Conservation (phyloP, 257 asterid species). For the Fraxinus excelsior region DNA sequence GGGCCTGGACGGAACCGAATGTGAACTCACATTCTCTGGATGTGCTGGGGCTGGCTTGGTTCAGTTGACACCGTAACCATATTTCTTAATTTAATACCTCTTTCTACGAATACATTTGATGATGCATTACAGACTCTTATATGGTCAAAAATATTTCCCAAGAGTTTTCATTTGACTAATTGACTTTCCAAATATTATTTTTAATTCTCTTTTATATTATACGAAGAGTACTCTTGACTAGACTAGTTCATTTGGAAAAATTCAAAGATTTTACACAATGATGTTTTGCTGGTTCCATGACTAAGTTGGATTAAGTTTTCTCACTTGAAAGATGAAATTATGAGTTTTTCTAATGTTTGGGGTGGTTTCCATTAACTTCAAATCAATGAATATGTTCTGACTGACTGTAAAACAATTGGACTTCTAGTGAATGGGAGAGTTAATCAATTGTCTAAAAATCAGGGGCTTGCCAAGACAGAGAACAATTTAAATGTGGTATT, state of each 20-base stretch:
- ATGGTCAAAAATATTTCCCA: neutral
- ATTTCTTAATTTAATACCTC: neutral
- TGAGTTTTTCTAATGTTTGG: neutral
- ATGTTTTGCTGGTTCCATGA: neutral
- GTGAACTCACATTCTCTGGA: neutral
- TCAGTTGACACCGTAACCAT: neutral
- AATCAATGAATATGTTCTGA: neutral
- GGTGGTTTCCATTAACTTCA: neutral
- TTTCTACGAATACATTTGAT: neutral
- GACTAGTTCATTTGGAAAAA: neutral
- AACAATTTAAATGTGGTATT: neutral
- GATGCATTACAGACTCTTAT: neutral
- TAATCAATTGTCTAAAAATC: neutral
- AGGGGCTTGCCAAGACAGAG: neutral
- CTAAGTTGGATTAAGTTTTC: neutral
- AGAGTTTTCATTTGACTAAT: neutral
- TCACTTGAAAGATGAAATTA: neutral
- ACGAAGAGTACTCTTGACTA: neutral
- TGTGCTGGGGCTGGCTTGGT: neutral
- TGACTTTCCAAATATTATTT: neutral
- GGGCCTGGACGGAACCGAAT: neutral
- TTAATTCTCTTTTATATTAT: neutral
- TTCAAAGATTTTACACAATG: neutral
- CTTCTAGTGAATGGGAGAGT: neutral
- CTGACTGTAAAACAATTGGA: neutral